These are phyloP conservation scores for Candida yuanshanica DNA, from an alignment of 805 yeast genomes.

Conservation along the genomic window DNA sequence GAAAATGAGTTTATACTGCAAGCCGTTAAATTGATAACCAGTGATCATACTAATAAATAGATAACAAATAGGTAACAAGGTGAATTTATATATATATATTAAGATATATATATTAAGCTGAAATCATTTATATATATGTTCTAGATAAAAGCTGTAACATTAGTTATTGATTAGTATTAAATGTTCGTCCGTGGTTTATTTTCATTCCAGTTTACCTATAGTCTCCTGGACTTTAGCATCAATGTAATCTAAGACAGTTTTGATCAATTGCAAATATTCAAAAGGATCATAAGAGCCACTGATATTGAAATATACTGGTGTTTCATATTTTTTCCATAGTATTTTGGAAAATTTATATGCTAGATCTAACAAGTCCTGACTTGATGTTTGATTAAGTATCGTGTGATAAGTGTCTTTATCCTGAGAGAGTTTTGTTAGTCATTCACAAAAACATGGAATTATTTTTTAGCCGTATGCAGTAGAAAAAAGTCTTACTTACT, in stretches of 20 bases:
- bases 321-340: conserved; percentile 33
- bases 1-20: no score
- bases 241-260: conserved; percentile 25
- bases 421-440: conserved; percentile 2
- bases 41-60: no score
- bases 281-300: conserved; percentile 34
- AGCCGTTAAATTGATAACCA: no score
- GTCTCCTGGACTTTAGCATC: conserved; percentile 12
- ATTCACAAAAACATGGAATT: conserved; percentile 3
- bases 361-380: conserved; percentile 36
- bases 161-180: no score
- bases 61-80: no score
- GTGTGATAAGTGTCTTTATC: conserved; percentile 34
- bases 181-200: no score
- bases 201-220: background rate
- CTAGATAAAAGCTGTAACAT: no score
- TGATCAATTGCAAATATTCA: conserved; percentile 27
- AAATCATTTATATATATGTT: no score
- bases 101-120: background rate
- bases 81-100: no score
- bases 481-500: conserved; percentile 19
- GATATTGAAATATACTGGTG: conserved; percentile 41
- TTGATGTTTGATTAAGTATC: conserved; percentile 34
- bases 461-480: no score
- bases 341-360: conserved; percentile 37